Conservation (phyloP, 2,329 filamentous ascomycete genomes). For the Penicillium sp. region DNA sequence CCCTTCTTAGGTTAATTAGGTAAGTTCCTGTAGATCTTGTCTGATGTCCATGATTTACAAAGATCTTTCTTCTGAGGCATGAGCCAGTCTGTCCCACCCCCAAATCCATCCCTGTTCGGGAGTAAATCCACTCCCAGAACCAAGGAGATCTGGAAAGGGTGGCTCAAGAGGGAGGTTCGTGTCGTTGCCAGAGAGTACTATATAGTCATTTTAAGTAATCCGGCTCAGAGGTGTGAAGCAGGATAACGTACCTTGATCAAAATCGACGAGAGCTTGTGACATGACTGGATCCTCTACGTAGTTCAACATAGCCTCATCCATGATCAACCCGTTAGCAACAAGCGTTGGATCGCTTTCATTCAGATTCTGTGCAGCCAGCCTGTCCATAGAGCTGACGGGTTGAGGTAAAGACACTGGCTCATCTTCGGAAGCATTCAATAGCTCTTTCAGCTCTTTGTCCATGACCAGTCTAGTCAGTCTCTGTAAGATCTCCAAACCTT, state of each 20-base stretch:
- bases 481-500: constrained; percentile 25
- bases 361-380: background rate
- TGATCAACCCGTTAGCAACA: too few species aligned
- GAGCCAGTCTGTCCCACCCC: constrained; percentile 17
- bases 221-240: too few species aligned
- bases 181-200: constrained; percentile 1
- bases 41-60: background rate
- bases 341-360: background rate
- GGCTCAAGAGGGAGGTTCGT: background rate
- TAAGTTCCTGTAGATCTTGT: too few species aligned
- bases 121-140: constrained; percentile 9
- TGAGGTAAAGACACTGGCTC: background rate
- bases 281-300: constrained; percentile 20
- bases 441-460: constrained; percentile 25
- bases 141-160: constrained; percentile 4
- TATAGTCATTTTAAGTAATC: background rate
- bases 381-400: background rate
- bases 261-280: constrained; percentile 21
- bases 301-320: background rate
- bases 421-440: constrained; percentile 8
- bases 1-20: too few species aligned
- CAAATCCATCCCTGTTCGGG: constrained; percentile 28
- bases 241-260: constrained; percentile 21
- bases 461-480: constrained; percentile 19
- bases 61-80: background rate